Evolutionary conservation across 2,329 filamentous ascomycete genomes (phyloP).

Genomic region (Fusarium neocosmosporiellum): DNA sequence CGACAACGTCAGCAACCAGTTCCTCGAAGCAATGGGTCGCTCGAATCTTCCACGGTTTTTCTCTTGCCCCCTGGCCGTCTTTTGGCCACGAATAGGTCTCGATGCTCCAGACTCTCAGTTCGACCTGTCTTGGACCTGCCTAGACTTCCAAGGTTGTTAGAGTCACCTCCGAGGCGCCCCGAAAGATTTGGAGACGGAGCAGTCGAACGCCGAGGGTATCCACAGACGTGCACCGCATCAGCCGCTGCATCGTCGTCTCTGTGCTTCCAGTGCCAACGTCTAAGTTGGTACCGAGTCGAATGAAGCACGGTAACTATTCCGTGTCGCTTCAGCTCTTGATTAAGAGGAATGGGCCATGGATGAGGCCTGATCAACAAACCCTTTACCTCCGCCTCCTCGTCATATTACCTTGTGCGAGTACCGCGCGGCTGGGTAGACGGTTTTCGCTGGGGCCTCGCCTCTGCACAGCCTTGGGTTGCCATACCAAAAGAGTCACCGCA

Average conservation of each 20-base stretch:
- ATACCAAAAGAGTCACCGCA: constrained; percentile 20
- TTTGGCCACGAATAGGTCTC: background rate
- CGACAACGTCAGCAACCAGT: background rate
- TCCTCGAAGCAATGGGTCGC: background rate
- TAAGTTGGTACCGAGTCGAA: constrained; percentile 17
- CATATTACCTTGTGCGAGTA: constrained; percentile 18
- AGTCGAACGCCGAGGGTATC: constrained; percentile 24
- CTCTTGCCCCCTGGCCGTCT: background rate
- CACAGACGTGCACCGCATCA: constrained; percentile 33
- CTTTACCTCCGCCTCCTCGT: constrained; percentile 26
- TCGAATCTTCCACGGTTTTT: background rate
- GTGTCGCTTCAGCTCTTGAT: constrained; percentile 8
- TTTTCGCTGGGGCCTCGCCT: constrained; percentile 19
- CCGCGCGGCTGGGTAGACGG: constrained; percentile 25
- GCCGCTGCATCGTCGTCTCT: constrained; percentile 25
- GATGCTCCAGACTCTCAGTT: background rate
- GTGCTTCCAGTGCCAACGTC: constrained; percentile 25
- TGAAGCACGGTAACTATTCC: constrained; percentile 19
- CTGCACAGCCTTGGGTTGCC: constrained; percentile 22
- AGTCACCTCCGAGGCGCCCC: constrained; percentile 6
- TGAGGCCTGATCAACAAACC: constrained; percentile 5
- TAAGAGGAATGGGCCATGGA: constrained; percentile 8
- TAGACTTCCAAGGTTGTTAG: constrained; percentile 3
- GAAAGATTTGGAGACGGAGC: constrained; percentile 18
- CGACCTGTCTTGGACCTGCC: background rate